A percentile compares a stretch with the other conserved stretches of the same genome.
Evolutionary conservation across 345 rosid species (phyloP).

Genomic region (Brassica cretica): DNA sequence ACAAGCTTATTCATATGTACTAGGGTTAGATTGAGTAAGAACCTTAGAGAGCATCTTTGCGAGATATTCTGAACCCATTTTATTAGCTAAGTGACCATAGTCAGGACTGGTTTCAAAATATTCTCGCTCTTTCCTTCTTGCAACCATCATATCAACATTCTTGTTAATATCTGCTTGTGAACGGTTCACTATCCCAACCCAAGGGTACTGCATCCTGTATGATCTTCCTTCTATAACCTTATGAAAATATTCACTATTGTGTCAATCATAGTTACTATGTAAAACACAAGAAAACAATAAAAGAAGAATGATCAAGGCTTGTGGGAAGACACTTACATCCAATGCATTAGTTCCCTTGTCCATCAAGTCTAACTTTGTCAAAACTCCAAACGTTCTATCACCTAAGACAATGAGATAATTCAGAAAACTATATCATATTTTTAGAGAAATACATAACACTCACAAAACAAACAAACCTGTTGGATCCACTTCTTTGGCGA

Average conservation of each 20-base stretch:
- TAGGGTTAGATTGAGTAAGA: slow-evolving; percentile 21
- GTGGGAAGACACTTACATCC: slow-evolving; percentile 49
- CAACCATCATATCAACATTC: slow-evolving; percentile 81
- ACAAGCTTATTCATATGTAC: background rate
- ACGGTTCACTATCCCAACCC: slow-evolving; percentile 97
- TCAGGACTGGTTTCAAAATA: slow-evolving; percentile 90
- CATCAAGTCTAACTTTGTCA: slow-evolving; percentile 95
- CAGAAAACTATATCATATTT: background rate
- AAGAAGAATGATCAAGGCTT: background rate
- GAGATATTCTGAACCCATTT: slow-evolving; percentile 97
- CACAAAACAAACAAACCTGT: slow-evolving; percentile 49
- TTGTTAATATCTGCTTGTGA: slow-evolving; percentile 95
- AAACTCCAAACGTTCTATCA: slow-evolving; percentile 90
- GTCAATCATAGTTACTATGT: background rate
- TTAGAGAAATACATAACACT: background rate
- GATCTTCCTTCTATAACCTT: slow-evolving; percentile 94
- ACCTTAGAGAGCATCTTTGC: slow-evolving; percentile 94
- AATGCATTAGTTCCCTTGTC: slow-evolving; percentile 97
- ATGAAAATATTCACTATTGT: background rate
- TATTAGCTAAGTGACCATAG: slow-evolving; percentile 75
- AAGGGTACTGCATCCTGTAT: slow-evolving; percentile 73
- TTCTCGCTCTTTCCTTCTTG: slow-evolving; percentile 81
- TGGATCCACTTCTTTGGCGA: slow-evolving; percentile 86
- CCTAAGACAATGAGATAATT: slow-evolving; percentile 42
- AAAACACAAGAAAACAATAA: background rate